Base-by-base conservation (phyloP, 257 asterid genomes). In the Nicotiana undulata region DNA sequence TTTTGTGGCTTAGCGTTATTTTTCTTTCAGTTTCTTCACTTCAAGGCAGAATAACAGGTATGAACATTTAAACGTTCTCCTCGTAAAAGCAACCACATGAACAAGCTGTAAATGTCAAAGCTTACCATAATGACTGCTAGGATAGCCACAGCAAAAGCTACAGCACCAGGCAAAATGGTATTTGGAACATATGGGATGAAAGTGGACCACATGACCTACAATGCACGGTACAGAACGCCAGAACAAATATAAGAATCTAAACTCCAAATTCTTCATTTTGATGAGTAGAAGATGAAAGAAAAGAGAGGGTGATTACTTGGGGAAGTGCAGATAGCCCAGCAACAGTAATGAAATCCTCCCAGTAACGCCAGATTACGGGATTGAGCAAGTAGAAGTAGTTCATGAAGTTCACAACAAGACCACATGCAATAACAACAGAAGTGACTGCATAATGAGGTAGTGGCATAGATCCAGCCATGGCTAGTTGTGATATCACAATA, bases 381-480 rank as follows among this genome's bases (percentile, higher is more conserved):
- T 86, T 89, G 80, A 96, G 92, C 85, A 92, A 80, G 84, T 89
- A 20, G 49, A 91, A 91, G 87, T 94, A 92, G 81, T 90, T 89
- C 92, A 88, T 52, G 83, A 88, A 90, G 87, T 96, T 96, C 26
- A 96, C 49, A 84, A 89, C 52, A 65, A 96, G 91, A 63, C 99
- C 99, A 83, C 85, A 87, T 40, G 91, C 95, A 84, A 96, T 96
- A 84, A 94, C 94, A 51, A 84, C 5, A 0, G 99, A 90, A 77
- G 94, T 91, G 75, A 81, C 92, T 75, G 89, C 83, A 85, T 91
- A 96, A 9, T 96, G 98, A 86, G 98, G 98, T 77, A 87, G 64
- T 85, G 99, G 99, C 99, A 96, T 96, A 82, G 99, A 97, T 87
- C 90, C 92, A 60, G 97, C 99, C 81, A 96, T 88, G 56, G 98